Conservation (phyloP, 495 filamentous ascomycete species). For the Penicillium diatomitis region DNA sequence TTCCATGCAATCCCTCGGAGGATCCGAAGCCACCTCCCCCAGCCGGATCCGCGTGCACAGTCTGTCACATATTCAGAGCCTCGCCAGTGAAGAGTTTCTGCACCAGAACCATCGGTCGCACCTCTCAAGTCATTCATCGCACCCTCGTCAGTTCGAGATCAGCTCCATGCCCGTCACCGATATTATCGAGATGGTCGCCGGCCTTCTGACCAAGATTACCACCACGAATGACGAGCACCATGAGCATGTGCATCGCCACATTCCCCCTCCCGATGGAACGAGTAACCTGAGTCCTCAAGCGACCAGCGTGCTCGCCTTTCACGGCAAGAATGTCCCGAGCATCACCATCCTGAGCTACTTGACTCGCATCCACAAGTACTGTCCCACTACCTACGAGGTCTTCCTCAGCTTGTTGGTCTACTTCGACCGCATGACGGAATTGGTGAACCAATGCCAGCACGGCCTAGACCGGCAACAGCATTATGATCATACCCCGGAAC, state of each 20-base stretch:
- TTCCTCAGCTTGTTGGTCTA: constrained; percentile 94
- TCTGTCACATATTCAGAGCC: constrained; percentile 80
- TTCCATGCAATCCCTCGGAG: constrained; percentile 41
- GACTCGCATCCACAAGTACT: constrained; percentile 96
- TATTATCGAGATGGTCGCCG: constrained; percentile 99
- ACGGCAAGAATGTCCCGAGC: constrained; percentile 95
- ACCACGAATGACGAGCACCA: constrained; percentile 94
- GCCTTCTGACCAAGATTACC: constrained; percentile 96
- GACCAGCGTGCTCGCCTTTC: constrained; percentile 92
- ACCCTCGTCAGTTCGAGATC: constrained; percentile 73
- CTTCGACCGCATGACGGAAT: constrained; percentile 97
- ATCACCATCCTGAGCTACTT: constrained; percentile 97
- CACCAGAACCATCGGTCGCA: constrained; percentile 30
- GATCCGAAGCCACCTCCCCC: constrained; percentile 54
- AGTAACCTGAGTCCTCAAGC: constrained; percentile 65
- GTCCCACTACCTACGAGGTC: constrained; percentile 96
- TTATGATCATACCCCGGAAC: constrained; percentile 9
- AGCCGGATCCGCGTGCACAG: constrained; percentile 74
- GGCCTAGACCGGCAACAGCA: constrained; percentile 31
- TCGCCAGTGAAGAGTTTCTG: constrained; percentile 66
- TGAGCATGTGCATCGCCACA: constrained; percentile 64
- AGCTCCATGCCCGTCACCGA: constrained; percentile 96
- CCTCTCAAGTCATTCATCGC: constrained; percentile 38
- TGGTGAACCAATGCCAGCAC: constrained; percentile 69
- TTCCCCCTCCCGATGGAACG: constrained; percentile 57